These are phyloP conservation scores for Fusarium algeriense DNA, from an alignment of 2,329 filamentous ascomycete genomes.

Conservation along the genomic window DNA sequence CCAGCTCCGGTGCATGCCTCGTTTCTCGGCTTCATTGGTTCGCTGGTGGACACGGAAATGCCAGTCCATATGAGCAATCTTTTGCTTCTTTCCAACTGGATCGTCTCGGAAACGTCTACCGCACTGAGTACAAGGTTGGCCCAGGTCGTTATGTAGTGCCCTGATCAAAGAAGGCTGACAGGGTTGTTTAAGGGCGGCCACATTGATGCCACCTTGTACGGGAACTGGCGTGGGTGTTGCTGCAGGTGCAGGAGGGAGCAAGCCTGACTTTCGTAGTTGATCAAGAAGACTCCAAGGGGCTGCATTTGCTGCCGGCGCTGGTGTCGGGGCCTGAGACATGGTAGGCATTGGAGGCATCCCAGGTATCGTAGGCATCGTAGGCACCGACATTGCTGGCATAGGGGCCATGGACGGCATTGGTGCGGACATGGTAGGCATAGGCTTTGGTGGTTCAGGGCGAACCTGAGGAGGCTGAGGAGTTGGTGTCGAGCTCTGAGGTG, in stretches of 20 bases:
- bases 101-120: conserved; percentile 86
- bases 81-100: conserved; percentile 83
- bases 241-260: conserved; percentile 64
- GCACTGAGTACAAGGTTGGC: conserved; percentile 91
- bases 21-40: conserved; percentile 85
- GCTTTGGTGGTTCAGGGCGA: conserved; percentile 24
- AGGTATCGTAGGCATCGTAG: not conserved
- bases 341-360: conserved; percentile 61
- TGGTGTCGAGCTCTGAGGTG: conserved; percentile 62
- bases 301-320: conserved; percentile 52
- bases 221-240: conserved; percentile 54
- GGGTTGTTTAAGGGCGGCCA: conserved; percentile 77
- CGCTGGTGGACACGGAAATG: conserved; percentile 95
- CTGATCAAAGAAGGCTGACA: conserved; percentile 81
- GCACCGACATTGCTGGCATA: conserved; percentile 55
- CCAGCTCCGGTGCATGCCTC: conserved; percentile 92
- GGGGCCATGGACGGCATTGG: conserved; percentile 48
- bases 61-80: conserved; percentile 96
- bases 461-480: conserved; percentile 52
- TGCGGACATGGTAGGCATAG: conserved; percentile 13
- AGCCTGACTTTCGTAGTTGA: conserved; percentile 75
- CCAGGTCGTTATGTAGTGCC: conserved; percentile 82
- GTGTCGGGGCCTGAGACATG: conserved; percentile 49
- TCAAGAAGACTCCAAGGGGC: conserved; percentile 73
- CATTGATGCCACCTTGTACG: conserved; percentile 70